These are phyloP conservation scores for Niebla homalea DNA, from an alignment of 495 filamentous ascomycete species.

Conservation along the genomic window DNA sequence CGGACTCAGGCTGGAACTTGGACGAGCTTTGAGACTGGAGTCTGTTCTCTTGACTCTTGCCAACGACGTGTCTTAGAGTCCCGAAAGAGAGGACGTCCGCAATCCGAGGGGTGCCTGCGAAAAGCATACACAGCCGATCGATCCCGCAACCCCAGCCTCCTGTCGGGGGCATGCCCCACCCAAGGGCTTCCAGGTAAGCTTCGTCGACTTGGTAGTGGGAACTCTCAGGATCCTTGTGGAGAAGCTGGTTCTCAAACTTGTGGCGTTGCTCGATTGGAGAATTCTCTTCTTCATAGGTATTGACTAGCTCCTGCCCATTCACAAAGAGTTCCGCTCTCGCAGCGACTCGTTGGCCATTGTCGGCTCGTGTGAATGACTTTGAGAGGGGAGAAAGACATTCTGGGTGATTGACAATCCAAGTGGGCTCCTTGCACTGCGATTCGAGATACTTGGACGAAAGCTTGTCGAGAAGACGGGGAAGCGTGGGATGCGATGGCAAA, in stretches of 20 bases:
- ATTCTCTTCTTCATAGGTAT: constrained; percentile 98
- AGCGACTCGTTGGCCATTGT: constrained; percentile 53
- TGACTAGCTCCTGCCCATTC: constrained; percentile 64
- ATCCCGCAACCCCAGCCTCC: constrained; percentile 94
- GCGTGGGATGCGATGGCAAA: constrained; percentile 40
- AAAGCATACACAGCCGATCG: constrained; percentile 81
- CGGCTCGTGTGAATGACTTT: constrained; percentile 58
- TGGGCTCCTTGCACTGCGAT: constrained; percentile 51
- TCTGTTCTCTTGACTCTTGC: not conserved
- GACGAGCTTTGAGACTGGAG: no score
- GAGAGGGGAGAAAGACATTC: constrained; percentile 83
- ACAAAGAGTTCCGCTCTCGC: constrained; percentile 86
- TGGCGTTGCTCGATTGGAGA: constrained; percentile 72
- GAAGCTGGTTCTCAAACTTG: constrained; percentile 60
- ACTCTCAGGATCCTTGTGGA: constrained; percentile 26
- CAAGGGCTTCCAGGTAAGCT: constrained; percentile 67
- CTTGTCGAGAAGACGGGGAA: constrained; percentile 74
- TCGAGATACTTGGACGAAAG: constrained; percentile 70
- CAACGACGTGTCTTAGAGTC: constrained; percentile 56
- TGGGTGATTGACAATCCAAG: constrained; percentile 85
- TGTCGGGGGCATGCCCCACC: constrained; percentile 81
- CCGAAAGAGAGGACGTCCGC: constrained; percentile 79
- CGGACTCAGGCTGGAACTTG: no score
- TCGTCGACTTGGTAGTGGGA: constrained; percentile 52
- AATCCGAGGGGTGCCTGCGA: constrained; percentile 63